A percentile compares a stretch with the other conserved stretches of the same genome.
These are phyloP conservation scores for Sporothrix schenckii DNA, from an alignment of 2,329 filamentous ascomycete genomes.

Conservation along the genomic window DNA sequence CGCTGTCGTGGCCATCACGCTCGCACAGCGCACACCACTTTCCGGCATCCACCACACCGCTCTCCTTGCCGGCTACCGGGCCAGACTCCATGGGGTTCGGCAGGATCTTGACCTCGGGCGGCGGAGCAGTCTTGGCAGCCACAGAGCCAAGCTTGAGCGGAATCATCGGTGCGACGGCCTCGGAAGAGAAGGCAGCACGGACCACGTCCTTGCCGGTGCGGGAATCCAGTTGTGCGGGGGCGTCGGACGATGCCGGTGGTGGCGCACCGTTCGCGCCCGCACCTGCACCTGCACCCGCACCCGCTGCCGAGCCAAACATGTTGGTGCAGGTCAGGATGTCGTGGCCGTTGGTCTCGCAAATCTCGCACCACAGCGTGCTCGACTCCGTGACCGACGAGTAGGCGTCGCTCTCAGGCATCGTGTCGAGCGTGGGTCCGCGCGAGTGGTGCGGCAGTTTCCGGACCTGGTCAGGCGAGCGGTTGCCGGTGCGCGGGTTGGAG, in stretches of 20 bases:
- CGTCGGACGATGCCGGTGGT: background rate
- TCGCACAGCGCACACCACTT: slow-evolving; percentile 99
- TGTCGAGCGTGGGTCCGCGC: slow-evolving; percentile 62
- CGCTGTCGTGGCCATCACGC: slow-evolving; percentile 92
- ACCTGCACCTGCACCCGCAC: slow-evolving; percentile 29
- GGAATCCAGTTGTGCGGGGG: background rate
- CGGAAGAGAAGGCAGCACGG: slow-evolving; percentile 42
- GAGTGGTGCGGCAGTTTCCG: slow-evolving; percentile 49
- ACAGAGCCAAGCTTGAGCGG: slow-evolving; percentile 45
- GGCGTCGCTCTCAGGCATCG: slow-evolving; percentile 70
- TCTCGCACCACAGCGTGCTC: slow-evolving; percentile 85
- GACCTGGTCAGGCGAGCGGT: slow-evolving; percentile 47
- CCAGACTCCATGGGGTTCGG: slow-evolving; percentile 67
- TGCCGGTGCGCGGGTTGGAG: slow-evolving; percentile 24
- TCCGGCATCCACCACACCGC: slow-evolving; percentile 73
- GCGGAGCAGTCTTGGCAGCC: slow-evolving; percentile 43
- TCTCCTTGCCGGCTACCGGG: slow-evolving; percentile 76
- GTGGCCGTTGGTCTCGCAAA: slow-evolving; percentile 88
- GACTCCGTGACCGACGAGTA: slow-evolving; percentile 72
- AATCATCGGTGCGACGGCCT: slow-evolving; percentile 23
- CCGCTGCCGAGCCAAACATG: slow-evolving; percentile 65
- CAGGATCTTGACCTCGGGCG: slow-evolving; percentile 51
- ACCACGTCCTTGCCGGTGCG: slow-evolving; percentile 36
- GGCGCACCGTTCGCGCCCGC: slow-evolving; percentile 17
- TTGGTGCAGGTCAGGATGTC: slow-evolving; percentile 93